Evolutionary conservation across 192 early-diverging fungal genomes (phyloP).

Genomic region (Pecoramyces ruminantium): DNA sequence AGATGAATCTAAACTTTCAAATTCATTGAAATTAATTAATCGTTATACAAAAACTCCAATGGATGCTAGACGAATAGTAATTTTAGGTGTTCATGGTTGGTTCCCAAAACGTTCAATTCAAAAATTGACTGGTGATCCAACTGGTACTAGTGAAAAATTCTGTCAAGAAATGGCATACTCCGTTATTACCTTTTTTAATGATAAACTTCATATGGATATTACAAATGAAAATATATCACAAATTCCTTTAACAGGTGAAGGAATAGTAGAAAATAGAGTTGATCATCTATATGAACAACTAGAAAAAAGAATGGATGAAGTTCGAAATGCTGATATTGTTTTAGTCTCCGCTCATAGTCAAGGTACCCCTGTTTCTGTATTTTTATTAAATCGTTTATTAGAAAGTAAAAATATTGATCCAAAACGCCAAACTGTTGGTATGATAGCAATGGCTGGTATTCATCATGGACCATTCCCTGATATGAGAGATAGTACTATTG

Average conservation of each 20-base stretch:
- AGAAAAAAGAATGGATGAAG: constrained; percentile 1
- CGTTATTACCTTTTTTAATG: constrained; percentile 11
- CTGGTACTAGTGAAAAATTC: constrained; percentile 77
- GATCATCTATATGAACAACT: constrained; percentile 64
- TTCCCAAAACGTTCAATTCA: constrained; percentile 49
- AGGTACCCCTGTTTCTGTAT: constrained; percentile 73
- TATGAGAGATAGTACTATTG: neutral
- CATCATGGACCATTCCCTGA: constrained; percentile 33
- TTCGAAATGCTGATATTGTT: constrained; percentile 46
- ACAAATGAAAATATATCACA: constrained; percentile 29
- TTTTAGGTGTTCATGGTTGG: constrained; percentile 64
- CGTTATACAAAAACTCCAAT: neutral
- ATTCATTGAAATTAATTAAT: neutral
- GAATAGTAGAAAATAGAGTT: constrained; percentile 75
- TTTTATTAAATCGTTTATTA: constrained; percentile 59
- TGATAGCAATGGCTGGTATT: constrained; percentile 87
- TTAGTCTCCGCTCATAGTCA: constrained; percentile 87
- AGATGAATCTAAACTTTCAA: neutral
- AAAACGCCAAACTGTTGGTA: constrained; percentile 47
- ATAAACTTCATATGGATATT: constrained; percentile 7
- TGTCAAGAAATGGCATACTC: constrained; percentile 68
- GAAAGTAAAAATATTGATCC: constrained; percentile 44
- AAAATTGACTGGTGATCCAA: constrained; percentile 76
- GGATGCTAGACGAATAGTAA: neutral
- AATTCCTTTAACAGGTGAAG: constrained; percentile 82